Evolutionary conservation across 2,329 filamentous ascomycete species (phyloP), one percentile per base, ranked within the genome.

Genomic region (Bipolaris gigantea): DNA sequence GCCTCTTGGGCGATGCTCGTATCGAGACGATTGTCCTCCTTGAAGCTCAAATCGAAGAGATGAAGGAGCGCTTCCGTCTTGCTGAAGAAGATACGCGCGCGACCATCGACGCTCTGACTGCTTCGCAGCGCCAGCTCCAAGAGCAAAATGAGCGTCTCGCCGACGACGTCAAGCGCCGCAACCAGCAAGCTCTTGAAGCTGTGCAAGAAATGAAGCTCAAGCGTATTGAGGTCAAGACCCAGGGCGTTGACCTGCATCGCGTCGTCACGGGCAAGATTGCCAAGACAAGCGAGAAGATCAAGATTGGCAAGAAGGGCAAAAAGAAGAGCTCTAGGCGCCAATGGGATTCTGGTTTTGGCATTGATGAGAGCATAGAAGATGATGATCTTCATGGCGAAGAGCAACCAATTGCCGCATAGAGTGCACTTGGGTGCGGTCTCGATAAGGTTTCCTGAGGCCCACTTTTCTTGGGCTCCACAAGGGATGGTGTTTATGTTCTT

Each of bases 271-370:
- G 71, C 50, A 72, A 71, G 51, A 59, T 72, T 11, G 48, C 51
- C 41, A 72, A 70, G 60, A 61, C 64, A 4, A 67, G 57, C 27
- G 72, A 74, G 34, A 69, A 68, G 38, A 61, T 72, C 27, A 70
- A 67, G 54, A 51, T 73, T 11, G 58, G 59, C 32, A 73, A 73
- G 61, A 73, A 72, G 61, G 64, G 53, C 30, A 62, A 60, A 54
- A 64, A 65, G 48, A 66, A 64, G 55, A 52, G 60, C 8, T 41
- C 66, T 18, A 67, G 61, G 52, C 59, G 71, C 30, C 64, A 66
- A 42, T 71, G 65, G 57, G 72, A 73, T 38, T 73, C 69, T 5
- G 72, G 72, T 6, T 69, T 73, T 47, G 69, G 67, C 18, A 61
- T 69, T 16, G 67, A 67, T 18, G 61, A 62, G 44, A 56, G 62